Evolutionary conservation across 1,139 yeast species (phyloP).

Genomic region (Candida glucosophila): DNA sequence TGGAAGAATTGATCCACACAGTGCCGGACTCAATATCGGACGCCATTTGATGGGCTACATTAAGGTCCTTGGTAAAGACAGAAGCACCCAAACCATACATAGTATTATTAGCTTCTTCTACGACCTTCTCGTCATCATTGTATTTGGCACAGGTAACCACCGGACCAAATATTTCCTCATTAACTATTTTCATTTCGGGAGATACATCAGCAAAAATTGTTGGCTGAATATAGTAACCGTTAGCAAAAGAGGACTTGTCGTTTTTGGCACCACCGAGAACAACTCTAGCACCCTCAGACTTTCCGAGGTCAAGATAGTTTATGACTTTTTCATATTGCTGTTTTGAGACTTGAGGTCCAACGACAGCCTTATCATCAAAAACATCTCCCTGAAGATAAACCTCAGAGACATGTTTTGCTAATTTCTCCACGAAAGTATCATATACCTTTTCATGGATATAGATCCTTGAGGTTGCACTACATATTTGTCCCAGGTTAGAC

Average conservation of each 20-base stretch:
- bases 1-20: constrained; percentile 60
- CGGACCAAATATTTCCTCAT: constrained; percentile 56
- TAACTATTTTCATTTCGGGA: constrained; percentile 44
- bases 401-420: constrained; percentile 24
- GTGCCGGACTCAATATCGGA: constrained; percentile 42
- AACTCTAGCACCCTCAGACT: constrained; percentile 48
- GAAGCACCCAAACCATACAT: constrained; percentile 65
- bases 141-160: constrained; percentile 48
- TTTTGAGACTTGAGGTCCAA: constrained; percentile 76
- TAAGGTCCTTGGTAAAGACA: constrained; percentile 56
- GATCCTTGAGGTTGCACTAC: constrained; percentile 39
- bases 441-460: constrained; percentile 35
- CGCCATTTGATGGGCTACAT: constrained; percentile 37
- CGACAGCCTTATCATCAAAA: constrained; percentile 47
- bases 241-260: constrained; percentile 23
- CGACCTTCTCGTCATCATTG: constrained; percentile 43
- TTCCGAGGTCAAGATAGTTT: constrained; percentile 42
- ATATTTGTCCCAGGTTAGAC: constrained; percentile 56
- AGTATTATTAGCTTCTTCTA: constrained; percentile 41
- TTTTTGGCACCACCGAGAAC: constrained; percentile 40
- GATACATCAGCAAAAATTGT: constrained; percentile 47
- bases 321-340: constrained; percentile 56
- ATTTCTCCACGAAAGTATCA: constrained; percentile 40
- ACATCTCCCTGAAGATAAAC: constrained; percentile 53
- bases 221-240: constrained; percentile 46